phyloP scores from a whole-genome alignment of 2,329 filamentous ascomycete species.

The Biscogniauxia sp. region DNA sequence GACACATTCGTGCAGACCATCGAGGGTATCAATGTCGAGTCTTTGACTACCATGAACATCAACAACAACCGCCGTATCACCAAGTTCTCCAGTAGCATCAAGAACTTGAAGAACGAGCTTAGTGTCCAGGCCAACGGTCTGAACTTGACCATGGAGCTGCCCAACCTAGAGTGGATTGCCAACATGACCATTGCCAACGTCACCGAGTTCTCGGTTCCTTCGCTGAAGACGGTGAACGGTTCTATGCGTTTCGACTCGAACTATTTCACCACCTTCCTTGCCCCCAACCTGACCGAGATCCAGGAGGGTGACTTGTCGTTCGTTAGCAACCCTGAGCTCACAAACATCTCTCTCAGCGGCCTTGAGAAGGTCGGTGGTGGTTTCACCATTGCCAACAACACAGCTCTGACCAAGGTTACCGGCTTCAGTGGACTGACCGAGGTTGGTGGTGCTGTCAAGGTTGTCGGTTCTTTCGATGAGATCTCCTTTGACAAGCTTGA shows the following conservation, averaged over 20 bases:
- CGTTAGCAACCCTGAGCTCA: conserved; percentile 58
- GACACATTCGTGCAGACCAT: conserved; percentile 83
- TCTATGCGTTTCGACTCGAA: conserved; percentile 84
- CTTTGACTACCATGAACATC: conserved; percentile 73
- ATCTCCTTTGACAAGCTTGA: conserved; percentile 66
- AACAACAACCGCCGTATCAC: conserved; percentile 86
- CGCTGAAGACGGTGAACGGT: conserved; percentile 69
- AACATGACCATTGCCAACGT: conserved; percentile 84
- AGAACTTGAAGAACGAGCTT: conserved; percentile 69
- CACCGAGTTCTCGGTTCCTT: conserved; percentile 69
- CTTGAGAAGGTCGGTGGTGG: conserved; percentile 72
- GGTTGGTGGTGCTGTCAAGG: conserved; percentile 77
- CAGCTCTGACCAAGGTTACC: conserved; percentile 61
- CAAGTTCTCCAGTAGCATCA: conserved; percentile 72
- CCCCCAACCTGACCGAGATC: conserved; percentile 70
- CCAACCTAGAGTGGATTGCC: conserved; percentile 73
- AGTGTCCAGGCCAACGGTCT: conserved; percentile 79
- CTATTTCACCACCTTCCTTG: conserved; percentile 59
- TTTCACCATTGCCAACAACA: conserved; percentile 87
- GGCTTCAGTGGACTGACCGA: conserved; percentile 67
- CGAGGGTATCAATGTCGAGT: conserved; percentile 74
- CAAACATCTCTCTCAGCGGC: conserved; percentile 73
- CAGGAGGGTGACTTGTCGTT: conserved; percentile 60
- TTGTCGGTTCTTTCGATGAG: conserved; percentile 77
- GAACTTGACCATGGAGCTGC: conserved; percentile 68